Percentiles rank a stretch among this genome's conserved stretches.
phyloP scores from a whole-genome alignment of 345 rosid species.

The Salix udensis region DNA sequence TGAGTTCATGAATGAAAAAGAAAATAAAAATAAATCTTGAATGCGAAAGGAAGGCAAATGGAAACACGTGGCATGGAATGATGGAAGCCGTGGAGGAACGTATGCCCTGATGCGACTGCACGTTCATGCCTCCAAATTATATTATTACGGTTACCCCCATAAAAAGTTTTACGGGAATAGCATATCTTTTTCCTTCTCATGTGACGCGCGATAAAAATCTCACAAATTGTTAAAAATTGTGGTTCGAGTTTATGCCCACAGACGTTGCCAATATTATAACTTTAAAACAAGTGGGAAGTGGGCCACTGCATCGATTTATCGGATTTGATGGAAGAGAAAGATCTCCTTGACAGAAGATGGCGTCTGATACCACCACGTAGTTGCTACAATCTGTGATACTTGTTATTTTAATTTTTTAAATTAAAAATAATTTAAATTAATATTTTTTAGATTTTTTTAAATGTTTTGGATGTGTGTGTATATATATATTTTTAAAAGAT shows the following conservation, averaged over 20 bases:
- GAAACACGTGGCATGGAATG: not conserved
- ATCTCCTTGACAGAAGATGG: not conserved
- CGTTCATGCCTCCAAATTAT: not conserved
- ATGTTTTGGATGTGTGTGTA: too few relatives aligned
- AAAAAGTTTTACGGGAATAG: too few relatives aligned
- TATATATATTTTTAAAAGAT: too few relatives aligned
- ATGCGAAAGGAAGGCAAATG: not conserved
- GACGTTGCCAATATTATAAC: not conserved
- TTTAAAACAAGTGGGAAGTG: not conserved
- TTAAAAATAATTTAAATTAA: too few relatives aligned
- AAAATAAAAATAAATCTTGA: not conserved
- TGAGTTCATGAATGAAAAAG: not conserved
- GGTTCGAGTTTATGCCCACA: not conserved
- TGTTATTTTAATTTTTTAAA: too few relatives aligned
- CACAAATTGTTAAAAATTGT: not conserved
- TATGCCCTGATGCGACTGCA: not conserved
- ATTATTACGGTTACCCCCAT: not conserved
- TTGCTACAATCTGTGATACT: not conserved
- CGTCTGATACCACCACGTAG: not conserved
- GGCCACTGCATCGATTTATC: constrained; percentile 7
- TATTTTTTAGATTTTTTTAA: too few relatives aligned
- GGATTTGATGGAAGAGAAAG: not conserved
- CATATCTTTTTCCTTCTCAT: not conserved
- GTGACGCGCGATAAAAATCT: too few relatives aligned
- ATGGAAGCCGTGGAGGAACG: not conserved